Evolutionary conservation across 1,284 basidiomycete species (phyloP).

Genomic region (Moesziomyces parantarcticus): DNA sequence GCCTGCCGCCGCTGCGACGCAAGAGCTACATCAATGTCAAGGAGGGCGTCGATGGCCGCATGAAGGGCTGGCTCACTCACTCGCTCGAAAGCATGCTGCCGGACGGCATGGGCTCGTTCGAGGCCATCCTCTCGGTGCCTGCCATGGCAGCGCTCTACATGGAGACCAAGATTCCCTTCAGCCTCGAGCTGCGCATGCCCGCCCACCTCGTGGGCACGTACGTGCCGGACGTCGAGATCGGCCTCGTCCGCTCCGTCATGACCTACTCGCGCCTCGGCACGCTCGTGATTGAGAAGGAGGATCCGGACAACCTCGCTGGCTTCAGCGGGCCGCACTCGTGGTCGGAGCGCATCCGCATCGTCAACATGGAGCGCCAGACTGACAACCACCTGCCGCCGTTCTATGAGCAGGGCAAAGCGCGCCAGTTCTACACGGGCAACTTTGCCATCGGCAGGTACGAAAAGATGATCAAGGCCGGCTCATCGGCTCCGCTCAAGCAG

Average conservation of each 20-base stretch:
- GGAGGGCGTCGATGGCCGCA: constrained; percentile 47
- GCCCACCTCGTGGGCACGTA: constrained; percentile 20
- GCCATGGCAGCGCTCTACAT: constrained; percentile 52
- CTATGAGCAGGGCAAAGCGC: constrained; percentile 32
- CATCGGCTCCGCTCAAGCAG: constrained; percentile 32
- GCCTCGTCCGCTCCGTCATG: constrained; percentile 45
- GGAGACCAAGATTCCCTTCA: constrained; percentile 53
- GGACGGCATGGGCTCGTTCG: constrained; percentile 23
- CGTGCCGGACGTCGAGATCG: constrained; percentile 33
- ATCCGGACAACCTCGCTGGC: constrained; percentile 39
- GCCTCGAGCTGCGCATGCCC: constrained; percentile 45
- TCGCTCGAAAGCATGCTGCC: constrained; percentile 35
- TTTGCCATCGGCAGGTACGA: constrained; percentile 48
- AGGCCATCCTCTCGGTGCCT: constrained; percentile 47
- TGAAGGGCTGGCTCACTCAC: constrained; percentile 52
- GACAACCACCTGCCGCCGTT: constrained; percentile 45
- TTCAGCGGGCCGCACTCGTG: constrained; percentile 48
- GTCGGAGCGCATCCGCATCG: constrained; percentile 46
- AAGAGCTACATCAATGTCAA: constrained; percentile 53
- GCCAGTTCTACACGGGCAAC: constrained; percentile 47
- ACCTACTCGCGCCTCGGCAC: constrained; percentile 51
- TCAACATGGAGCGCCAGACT: constrained; percentile 43
- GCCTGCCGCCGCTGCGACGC: constrained; percentile 20
- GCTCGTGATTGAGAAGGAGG: constrained; percentile 45
- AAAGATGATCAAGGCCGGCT: constrained; percentile 44